Evolutionary conservation across 2,329 filamentous ascomycete species (phyloP).

Genomic region (Arachnomyces sp.): DNA sequence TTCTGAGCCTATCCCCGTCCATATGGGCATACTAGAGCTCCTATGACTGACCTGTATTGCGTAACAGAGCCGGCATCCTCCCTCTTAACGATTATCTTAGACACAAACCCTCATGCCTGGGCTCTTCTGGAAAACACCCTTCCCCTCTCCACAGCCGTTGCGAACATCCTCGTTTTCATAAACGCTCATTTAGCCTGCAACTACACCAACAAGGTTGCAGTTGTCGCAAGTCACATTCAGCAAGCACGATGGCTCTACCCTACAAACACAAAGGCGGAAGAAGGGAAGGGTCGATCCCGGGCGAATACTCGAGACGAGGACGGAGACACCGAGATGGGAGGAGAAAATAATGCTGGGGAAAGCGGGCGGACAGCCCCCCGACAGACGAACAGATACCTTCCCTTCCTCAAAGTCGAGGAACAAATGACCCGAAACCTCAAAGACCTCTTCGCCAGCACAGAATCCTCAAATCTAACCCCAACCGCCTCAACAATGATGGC

Average conservation of each 20-base stretch:
- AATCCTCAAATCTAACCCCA: conserved; percentile 51
- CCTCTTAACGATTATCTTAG: conserved; percentile 81
- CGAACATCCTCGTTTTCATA: conserved; percentile 88
- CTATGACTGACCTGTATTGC: conserved; percentile 1
- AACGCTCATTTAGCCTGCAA: conserved; percentile 94
- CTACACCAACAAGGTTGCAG: conserved; percentile 84
- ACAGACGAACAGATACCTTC: conserved; percentile 82
- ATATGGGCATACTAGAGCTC: neutral
- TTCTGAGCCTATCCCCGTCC: conserved; percentile 1
- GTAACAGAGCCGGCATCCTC: conserved; percentile 58
- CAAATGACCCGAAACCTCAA: conserved; percentile 68
- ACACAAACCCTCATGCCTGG: conserved; percentile 96
- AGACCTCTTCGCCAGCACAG: conserved; percentile 63
- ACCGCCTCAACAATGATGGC: conserved; percentile 79
- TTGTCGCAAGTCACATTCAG: conserved; percentile 83
- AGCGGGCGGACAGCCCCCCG: too few relatives aligned
- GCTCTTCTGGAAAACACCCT: conserved; percentile 66
- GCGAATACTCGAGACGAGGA: conserved; percentile 22
- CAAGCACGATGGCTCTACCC: conserved; percentile 89
- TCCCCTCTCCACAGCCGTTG: conserved; percentile 74
- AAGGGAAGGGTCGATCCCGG: conserved; percentile 6
- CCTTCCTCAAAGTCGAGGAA: conserved; percentile 79
- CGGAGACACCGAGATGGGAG: conserved; percentile 55
- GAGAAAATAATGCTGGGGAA: conserved; percentile 27
- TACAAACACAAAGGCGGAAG: conserved; percentile 17